These are phyloP conservation scores for Rhizomucor pusillus DNA, from an alignment of 371 early-diverging fungal species.

Conservation along the genomic window DNA sequence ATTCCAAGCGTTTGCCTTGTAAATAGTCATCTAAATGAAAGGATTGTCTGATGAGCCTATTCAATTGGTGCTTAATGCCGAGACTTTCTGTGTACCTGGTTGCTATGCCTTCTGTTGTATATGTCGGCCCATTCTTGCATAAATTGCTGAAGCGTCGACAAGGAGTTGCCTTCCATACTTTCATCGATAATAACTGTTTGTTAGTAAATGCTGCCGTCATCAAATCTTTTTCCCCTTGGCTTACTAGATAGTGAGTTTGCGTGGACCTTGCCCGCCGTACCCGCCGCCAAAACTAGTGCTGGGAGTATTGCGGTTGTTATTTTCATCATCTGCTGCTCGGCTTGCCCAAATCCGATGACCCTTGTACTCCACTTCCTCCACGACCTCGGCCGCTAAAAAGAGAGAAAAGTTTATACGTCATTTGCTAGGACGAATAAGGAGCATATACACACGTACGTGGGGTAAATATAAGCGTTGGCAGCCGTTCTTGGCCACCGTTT, in stretches of 20 bases:
- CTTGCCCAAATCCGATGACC: slow-evolving; percentile 18
- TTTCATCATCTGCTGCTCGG: too few species aligned
- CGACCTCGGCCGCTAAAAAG: slow-evolving; percentile 10
- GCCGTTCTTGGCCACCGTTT: slow-evolving; percentile 3
- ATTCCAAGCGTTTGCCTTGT: slow-evolving; percentile 4
- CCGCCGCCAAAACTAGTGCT: too few species aligned
- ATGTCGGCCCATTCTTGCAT: slow-evolving; percentile 35
- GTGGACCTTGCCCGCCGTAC: too few species aligned
- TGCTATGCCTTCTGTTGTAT: slow-evolving; percentile 16
- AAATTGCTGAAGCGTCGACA: slow-evolving; percentile 19
- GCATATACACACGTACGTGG: too few species aligned
- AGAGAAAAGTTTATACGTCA: too few species aligned
- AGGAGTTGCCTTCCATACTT: slow-evolving; percentile 24
- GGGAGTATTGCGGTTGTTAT: background rate
- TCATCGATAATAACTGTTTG: too few species aligned
- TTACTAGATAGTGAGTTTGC: slow-evolving; percentile 18
- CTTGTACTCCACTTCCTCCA: slow-evolving; percentile 24
- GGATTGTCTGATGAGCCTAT: background rate
- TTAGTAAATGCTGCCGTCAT: too few species aligned
- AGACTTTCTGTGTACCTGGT: too few species aligned
- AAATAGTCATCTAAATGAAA: slow-evolving; percentile 11
- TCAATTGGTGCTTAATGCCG: too few species aligned
- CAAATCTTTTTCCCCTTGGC: too few species aligned
- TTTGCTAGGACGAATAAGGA: too few species aligned
- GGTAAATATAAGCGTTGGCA: slow-evolving; percentile 19